Evolutionary conservation across 129 eudicot species (phyloP).

Genomic region (Dittrichia graveolens): DNA sequence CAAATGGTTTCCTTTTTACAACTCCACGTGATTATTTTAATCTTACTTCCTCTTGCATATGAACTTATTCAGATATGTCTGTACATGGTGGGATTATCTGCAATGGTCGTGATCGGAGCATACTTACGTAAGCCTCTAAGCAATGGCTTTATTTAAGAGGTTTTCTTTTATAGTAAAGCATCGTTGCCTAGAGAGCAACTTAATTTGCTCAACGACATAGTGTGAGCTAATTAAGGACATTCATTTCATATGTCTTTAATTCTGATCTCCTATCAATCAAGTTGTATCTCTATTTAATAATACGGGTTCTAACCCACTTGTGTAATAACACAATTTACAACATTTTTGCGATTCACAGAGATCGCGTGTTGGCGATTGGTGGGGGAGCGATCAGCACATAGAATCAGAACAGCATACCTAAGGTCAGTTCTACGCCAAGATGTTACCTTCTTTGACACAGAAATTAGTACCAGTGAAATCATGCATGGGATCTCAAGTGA

Average conservation of each 20-base stretch:
- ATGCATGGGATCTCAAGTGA: constrained; percentile 95
- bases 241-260: no score
- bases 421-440: constrained; percentile 77
- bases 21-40: no score
- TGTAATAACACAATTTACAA: neutral
- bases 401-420: constrained; percentile 76
- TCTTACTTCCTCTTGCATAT: constrained; percentile 2
- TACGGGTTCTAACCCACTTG: no score
- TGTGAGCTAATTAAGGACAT: no score
- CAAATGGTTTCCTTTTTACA: no score
- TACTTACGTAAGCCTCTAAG: constrained; percentile 55
- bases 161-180: no score
- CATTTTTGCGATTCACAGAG: constrained; percentile 45
- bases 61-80: constrained; percentile 63
- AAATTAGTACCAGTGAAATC: constrained; percentile 68
- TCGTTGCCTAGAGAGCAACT: no score
- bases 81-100: constrained; percentile 64
- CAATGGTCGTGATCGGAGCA: constrained; percentile 75
- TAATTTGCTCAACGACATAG: no score
- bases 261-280: no score
- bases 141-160: no score
- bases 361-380: constrained; percentile 83
- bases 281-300: no score
- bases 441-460: constrained; percentile 70
- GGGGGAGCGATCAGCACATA: constrained; percentile 81